Evolutionary conservation across 2,329 filamentous ascomycete genomes (phyloP).

Genomic region (Colletotrichum theobromicola): DNA sequence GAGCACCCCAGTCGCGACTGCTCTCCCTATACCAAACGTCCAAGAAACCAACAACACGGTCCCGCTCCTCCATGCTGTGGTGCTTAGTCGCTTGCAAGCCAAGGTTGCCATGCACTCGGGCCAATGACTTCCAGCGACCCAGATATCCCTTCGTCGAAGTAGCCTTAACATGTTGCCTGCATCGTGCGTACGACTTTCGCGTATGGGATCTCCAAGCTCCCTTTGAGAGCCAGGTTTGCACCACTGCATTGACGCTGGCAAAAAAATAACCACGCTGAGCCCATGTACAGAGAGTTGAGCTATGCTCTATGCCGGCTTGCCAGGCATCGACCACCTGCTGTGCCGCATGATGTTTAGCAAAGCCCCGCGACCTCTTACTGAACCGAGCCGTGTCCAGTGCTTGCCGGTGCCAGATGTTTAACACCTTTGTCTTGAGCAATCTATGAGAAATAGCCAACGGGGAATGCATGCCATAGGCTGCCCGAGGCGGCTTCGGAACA

Average conservation of each 20-base stretch:
- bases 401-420: conserved; percentile 7
- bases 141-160: conserved; percentile 11
- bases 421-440: conserved; percentile 7
- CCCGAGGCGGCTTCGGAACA: background rate
- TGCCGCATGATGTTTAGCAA: background rate
- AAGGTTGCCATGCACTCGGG: background rate
- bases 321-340: background rate
- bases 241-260: background rate
- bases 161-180: conserved; percentile 15
- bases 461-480: background rate
- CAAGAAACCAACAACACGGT: background rate
- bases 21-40: conserved; percentile 10
- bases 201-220: conserved; percentile 5
- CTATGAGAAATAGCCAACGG: background rate
- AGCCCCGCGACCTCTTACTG: background rate
- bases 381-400: background rate
- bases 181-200: conserved; percentile 16
- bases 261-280: conserved; percentile 5
- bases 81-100: background rate
- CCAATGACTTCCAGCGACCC: conserved; percentile 7
- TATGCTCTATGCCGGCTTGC: background rate
- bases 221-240: conserved; percentile 4
- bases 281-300: background rate
- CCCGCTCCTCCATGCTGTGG: background rate
- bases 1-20: background rate